A percentile compares a stretch with the other conserved stretches of the same genome.
Evolutionary conservation across 768 basidiomycete species (phyloP).

Genomic region (Tremella yokohamensis): DNA sequence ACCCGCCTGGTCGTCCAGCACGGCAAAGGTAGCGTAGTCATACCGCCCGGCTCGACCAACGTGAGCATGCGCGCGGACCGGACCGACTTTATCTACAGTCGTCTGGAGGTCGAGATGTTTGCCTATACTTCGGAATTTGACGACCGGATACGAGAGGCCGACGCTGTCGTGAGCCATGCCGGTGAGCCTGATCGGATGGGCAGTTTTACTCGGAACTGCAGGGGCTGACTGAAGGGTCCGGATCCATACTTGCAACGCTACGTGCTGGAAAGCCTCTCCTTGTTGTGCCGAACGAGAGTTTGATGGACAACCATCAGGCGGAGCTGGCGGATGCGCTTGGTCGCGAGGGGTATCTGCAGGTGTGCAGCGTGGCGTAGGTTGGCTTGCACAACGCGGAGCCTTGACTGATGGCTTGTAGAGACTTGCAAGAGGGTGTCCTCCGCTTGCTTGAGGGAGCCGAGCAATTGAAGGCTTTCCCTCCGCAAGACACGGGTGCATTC

Average conservation of each 20-base stretch:
- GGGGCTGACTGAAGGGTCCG: constrained; percentile 63
- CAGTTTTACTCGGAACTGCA: too few relatives aligned
- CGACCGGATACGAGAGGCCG: constrained; percentile 62
- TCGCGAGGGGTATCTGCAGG: constrained; percentile 25
- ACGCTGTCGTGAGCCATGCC: constrained; percentile 88
- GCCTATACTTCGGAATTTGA: constrained; percentile 71
- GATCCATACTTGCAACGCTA: constrained; percentile 86
- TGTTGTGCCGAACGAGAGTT: constrained; percentile 79
- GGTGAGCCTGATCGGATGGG: constrained; percentile 57
- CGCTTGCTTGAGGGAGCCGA: neutral
- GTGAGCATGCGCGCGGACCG: neutral
- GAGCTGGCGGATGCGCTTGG: constrained; percentile 72
- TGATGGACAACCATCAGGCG: constrained; percentile 89
- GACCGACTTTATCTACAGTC: constrained; percentile 44
- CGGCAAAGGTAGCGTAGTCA: constrained; percentile 53
- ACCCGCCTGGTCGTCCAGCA: constrained; percentile 67
- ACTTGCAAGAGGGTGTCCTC: neutral
- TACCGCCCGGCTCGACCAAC: constrained; percentile 12
- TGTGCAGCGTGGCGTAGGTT: constrained; percentile 34
- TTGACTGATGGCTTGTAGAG: constrained; percentile 4
- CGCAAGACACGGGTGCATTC: constrained; percentile 11
- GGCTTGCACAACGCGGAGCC: neutral
- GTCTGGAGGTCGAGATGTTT: constrained; percentile 64
- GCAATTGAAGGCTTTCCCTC: neutral
- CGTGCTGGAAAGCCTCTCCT: constrained; percentile 72